Evolutionary conservation across 106 monocot species (phyloP), one percentile per base, ranked within the genome.

Genomic region (Triglochin maritima): DNA sequence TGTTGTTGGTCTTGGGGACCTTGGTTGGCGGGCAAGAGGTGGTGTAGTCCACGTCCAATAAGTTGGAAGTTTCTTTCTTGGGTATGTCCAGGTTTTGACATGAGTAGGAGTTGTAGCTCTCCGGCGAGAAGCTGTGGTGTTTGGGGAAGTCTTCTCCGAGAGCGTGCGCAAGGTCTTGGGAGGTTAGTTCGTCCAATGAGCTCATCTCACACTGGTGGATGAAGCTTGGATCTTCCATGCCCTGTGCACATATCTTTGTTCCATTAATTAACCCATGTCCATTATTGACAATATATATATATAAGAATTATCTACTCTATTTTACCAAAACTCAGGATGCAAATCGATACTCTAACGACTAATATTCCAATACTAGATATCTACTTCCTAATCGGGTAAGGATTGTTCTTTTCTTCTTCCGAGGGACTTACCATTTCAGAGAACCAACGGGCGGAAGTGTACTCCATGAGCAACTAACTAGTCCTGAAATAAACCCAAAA

Each of bases 121-220:
- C 79, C 6, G 78, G 73, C 9, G 79, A 82, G 74, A 62, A 64
- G 2, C 68, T 50, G 51, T 49, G 49, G 10, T 78, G 51, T 46
- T 47, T 4, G 9, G 6, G 64, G 47, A 65, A 50, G 2, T 71
- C 74, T 45, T 77, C 73, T 11, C 55, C 74, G 17, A 72, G 59
- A 11, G 63, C 74, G 8, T 47, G 52, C 11, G 62, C 46, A 17
- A 68, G 60, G 7, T 81, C 69, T 43, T 56, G 47, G 9, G 63
- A 66, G 17, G 57, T 71, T 58, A 74, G 45, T 10, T 76, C 72
- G 45, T 74, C 69, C 3, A 73, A 63, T 4, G 71, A 29, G 66
- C 76, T 76, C 6, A 75, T 44, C 49, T 75, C 65, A 72, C 78
- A 81, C 44, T 81, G 85, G 43, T 74, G 71, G 59, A 78, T 71